Conservation (phyloP, 2,329 filamentous ascomycete species). For the Penicillium sp. region DNA sequence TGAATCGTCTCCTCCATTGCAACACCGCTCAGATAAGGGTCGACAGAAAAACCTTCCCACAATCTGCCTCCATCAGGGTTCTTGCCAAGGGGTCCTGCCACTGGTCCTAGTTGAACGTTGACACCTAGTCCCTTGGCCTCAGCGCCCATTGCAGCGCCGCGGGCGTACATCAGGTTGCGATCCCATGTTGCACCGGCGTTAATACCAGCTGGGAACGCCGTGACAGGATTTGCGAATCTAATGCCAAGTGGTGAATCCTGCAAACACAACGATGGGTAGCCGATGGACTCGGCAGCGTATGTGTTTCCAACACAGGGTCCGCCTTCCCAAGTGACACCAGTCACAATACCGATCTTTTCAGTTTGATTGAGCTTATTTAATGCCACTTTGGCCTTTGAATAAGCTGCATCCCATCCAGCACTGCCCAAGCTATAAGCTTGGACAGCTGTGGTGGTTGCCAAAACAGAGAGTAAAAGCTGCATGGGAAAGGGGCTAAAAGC, state of each 20-base stretch:
- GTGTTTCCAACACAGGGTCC: constrained; percentile 36
- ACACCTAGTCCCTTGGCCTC: constrained; percentile 42
- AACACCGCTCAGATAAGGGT: constrained; percentile 47
- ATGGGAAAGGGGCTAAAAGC: neutral
- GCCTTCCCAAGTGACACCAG: constrained; percentile 28
- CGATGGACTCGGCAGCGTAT: constrained; percentile 25
- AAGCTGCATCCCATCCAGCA: constrained; percentile 13
- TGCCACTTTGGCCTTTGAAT: constrained; percentile 11
- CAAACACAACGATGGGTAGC: constrained; percentile 33
- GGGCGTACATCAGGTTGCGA: constrained; percentile 50
- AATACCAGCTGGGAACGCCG: constrained; percentile 44
- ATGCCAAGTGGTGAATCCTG: constrained; percentile 38
- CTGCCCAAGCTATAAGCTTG: constrained; percentile 5
- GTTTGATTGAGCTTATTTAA: constrained; percentile 14
- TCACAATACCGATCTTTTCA: constrained; percentile 31
- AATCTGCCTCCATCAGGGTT: constrained; percentile 18
- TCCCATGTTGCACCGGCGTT: constrained; percentile 53
- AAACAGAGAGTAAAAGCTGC: constrained; percentile 1
- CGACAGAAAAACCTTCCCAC: constrained; percentile 46
- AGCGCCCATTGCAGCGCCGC: constrained; percentile 54
- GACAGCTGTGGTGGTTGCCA: constrained; percentile 2
- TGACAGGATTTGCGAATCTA: constrained; percentile 44
- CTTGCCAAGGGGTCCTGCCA: constrained; percentile 44
- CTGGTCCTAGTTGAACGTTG: constrained; percentile 43
- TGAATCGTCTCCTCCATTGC: constrained; percentile 46